Conservation (phyloP, 1,284 basidiomycete genomes). For the Tilletia walkeri region DNA sequence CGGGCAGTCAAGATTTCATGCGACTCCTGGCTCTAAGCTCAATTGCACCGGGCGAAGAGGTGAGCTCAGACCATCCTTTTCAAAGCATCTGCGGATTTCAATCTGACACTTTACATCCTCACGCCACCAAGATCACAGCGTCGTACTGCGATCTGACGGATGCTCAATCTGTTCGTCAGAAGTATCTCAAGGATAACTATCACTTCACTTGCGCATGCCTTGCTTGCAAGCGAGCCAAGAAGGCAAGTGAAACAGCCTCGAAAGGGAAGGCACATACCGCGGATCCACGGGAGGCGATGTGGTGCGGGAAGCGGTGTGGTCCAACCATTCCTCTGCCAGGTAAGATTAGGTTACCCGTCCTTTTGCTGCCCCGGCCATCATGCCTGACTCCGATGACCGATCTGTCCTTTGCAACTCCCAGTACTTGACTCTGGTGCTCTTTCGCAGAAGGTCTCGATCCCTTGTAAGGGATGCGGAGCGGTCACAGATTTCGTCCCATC, state of each 20-base stretch:
- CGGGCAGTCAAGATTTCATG: conserved; percentile 59
- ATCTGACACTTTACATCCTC: neutral
- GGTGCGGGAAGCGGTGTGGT: conserved; percentile 58
- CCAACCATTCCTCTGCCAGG: too few relatives aligned
- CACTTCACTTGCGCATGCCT: conserved; percentile 73
- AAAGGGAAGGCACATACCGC: conserved; percentile 39
- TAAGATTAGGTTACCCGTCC: too few relatives aligned
- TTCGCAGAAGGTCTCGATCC: too few relatives aligned
- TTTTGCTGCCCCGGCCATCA: too few relatives aligned
- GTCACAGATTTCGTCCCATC: too few relatives aligned
- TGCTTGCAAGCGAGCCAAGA: conserved; percentile 60
- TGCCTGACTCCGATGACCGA: too few relatives aligned
- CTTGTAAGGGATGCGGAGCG: too few relatives aligned
- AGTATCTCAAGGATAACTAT: conserved; percentile 71
- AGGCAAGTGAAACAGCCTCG: conserved; percentile 23
- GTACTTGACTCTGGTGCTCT: too few relatives aligned
- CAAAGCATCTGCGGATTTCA: too few relatives aligned
- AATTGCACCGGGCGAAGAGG: conserved; percentile 56
- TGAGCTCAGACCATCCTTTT: neutral
- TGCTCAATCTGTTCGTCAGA: conserved; percentile 65
- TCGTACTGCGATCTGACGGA: conserved; percentile 79
- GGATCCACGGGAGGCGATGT: conserved; percentile 70
- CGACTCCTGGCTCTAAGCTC: conserved; percentile 57
- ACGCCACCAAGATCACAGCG: conserved; percentile 57
- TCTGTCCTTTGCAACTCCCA: too few relatives aligned